These are phyloP conservation scores for Metschnikowia picachoensis DNA, from an alignment of 805 yeast genomes.

Conservation along the genomic window DNA sequence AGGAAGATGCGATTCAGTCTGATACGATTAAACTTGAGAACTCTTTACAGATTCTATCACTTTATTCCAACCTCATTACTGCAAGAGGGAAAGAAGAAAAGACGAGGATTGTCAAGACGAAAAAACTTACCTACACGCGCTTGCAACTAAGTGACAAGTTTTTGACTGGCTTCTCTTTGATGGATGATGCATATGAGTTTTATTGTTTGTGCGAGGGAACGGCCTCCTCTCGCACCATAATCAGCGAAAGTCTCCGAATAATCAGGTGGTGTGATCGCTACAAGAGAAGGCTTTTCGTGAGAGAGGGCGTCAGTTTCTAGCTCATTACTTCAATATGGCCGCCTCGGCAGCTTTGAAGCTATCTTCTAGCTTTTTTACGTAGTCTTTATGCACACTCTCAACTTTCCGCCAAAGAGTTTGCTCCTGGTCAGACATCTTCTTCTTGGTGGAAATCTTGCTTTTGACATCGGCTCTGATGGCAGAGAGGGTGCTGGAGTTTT, in stretches of 20 bases:
- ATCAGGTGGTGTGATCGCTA: constrained; percentile 74
- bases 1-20: constrained; percentile 13
- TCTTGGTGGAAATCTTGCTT: constrained; percentile 43
- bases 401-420: constrained; percentile 54
- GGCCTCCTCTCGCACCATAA: constrained; percentile 52
- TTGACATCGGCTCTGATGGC: constrained; percentile 49
- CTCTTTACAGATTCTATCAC: constrained; percentile 36
- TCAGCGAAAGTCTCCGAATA: constrained; percentile 58
- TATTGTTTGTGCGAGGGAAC: constrained; percentile 41
- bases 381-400: constrained; percentile 68
- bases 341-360: constrained; percentile 41
- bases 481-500: constrained; percentile 45
- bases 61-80: constrained; percentile 27
- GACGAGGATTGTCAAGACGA: constrained; percentile 18
- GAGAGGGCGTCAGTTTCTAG: constrained; percentile 45
- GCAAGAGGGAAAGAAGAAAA: constrained; percentile 19
- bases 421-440: constrained; percentile 53
- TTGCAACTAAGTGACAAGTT: constrained; percentile 28
- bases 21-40: constrained; percentile 22
- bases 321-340: constrained; percentile 32
- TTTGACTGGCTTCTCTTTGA: constrained; percentile 36
- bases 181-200: constrained; percentile 32
- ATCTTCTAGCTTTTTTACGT: constrained; percentile 51
- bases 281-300: constrained; percentile 66
- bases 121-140: constrained; percentile 44